Base-by-base conservation (phyloP, 176 grass and related monocot species). In the Carex myosuroides region DNA sequence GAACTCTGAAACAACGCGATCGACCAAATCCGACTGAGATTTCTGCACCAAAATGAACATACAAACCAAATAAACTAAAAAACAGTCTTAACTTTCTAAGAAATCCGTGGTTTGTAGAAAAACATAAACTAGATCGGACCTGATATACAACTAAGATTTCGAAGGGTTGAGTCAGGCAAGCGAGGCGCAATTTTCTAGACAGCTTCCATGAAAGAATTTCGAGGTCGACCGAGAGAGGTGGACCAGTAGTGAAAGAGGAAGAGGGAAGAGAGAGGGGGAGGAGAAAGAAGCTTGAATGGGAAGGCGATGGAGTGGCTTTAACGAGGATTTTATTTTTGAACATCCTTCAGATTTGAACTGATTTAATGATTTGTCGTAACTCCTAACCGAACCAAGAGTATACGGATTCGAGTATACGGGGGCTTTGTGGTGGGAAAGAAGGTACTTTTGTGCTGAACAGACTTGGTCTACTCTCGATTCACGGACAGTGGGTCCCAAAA, bases 191-290 rank as follows among this genome's bases (percentile, higher is more conserved):
- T 79, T 80, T 85, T 63, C 92, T 86, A 63, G 89, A 91, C 44
- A 94, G 67, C 90, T 87, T 91, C 87, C 94, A 91, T 83, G 90
- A 97, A 83, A 97, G 85, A 26, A 79, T 85, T 8, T 94, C 92
- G 81, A 97, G 70, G 58, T 94, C 87, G 61, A 89, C 8, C 1
- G 85, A 60, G 17, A 74, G 42, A 42, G 81, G 21, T 3, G 79
- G 30, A 50, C 12, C 80, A 2, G 83, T 41, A 32, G 88, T n/a
- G 62, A 29, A 59, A 52, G 89, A 59, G 48, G 88, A 85, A 30
- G 88, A 13, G 37, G 92, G 87, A 48, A 68, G 70, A 59, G 64
- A 69, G 17, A 64, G 60, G 55, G 77, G 84, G 44, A 60, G 57
- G 69, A 82, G 64, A 46, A 86, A 57, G 24, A 89, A 67, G 60